These are phyloP conservation scores for Rhodofomes roseus DNA, from an alignment of 1,284 basidiomycete species.

Conservation along the genomic window DNA sequence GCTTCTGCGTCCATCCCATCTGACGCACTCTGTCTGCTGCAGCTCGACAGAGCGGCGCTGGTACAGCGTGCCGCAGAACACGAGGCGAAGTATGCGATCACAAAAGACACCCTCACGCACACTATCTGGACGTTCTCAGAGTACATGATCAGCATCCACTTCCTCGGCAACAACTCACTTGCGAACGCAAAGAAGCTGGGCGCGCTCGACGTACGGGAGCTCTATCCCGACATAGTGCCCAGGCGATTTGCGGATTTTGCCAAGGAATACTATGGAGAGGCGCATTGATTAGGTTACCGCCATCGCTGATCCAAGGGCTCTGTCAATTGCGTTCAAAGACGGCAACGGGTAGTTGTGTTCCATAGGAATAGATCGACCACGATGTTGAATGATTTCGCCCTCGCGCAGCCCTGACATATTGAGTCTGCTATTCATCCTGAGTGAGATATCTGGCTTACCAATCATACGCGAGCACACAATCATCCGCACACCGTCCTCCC, in stretches of 20 bases:
- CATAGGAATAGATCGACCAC: no score
- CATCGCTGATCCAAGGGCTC: no score
- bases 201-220: slow-evolving; percentile 19
- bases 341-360: no score
- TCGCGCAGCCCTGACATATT: no score
- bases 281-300: neutral
- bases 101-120: neutral
- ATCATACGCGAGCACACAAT: no score
- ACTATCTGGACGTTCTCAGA: slow-evolving; percentile 1
- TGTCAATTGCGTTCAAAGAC: no score
- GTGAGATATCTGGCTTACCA: no score
- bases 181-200: slow-evolving; percentile 21
- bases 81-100: neutral
- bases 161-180: slow-evolving; percentile 20
- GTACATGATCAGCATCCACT: slow-evolving; percentile 18
- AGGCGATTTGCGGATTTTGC: slow-evolving; percentile 16
- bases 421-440: no score
- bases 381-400: no score
- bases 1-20: neutral
- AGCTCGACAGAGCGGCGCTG: slow-evolving; percentile 7
- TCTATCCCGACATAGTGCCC: slow-evolving; percentile 20
- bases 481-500: no score
- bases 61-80: neutral
- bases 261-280: slow-evolving; percentile 8
- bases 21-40: no score